Evolutionary conservation across 768 basidiomycete genomes (phyloP), one percentile per base, ranked within the genome.

Genomic region (Thelephora ganbajun): DNA sequence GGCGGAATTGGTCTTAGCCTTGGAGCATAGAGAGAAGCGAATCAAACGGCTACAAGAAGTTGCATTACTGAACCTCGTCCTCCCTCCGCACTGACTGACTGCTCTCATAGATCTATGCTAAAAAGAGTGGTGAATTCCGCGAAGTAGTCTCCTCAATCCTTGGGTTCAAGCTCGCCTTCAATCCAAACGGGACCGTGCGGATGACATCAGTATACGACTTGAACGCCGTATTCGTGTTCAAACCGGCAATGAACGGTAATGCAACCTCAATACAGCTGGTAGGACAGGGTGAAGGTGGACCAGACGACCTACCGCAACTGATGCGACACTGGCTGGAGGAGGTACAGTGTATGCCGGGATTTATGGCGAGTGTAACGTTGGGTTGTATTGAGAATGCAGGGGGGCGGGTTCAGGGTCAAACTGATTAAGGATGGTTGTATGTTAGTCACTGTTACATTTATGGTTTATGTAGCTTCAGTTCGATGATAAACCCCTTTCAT

Each of bases 151-250:
- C 83, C 3, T 80, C 85, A 0, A 83, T 98, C 44, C 74, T 97
- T 0, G 94, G 93, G 5, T 80, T 91, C 59, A 90, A 94, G 56
- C 75, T 97, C 44, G 81, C 83, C 1, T 96, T 97, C 60, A 87
- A 87, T 58, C 86, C 84, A 13, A 90, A 89, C 45, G 93, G 92
- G 0, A 80, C 89, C 54, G 83, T 97, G 44, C 75, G 87, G 18
- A 79, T 96, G 51, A 93, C 91, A 4, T 85, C 83, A n/a, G 73
- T 88, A 55, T 97, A 83, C 65, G 92, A 96, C 52, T 76, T 88
- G 5, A 74, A 74, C 46, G 85, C 89, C 23, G 80, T 84, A 43
- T 93, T 96, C 59, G 84, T 91, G 26, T 89, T 99, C 61, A 79
- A 81, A 59, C 83, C 85, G 1, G 60, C 57, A 56, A 70, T 56